These are phyloP conservation scores for Populus hybrid DNA, from an alignment of 441 rosid species.

Conservation along the genomic window DNA sequence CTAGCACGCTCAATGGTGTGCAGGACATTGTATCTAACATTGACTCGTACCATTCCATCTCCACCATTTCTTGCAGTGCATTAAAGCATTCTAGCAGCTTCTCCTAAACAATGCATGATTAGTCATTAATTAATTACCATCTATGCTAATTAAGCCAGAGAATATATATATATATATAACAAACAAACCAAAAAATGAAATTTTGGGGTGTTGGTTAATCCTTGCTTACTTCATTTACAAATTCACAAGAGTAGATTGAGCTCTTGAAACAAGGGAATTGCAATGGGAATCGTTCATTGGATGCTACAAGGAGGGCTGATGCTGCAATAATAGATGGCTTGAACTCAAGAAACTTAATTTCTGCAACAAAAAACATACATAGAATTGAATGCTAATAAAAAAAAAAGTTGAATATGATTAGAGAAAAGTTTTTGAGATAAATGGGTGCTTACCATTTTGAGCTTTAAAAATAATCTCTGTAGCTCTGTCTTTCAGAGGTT, in stretches of 20 bases:
- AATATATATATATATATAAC: background rate
- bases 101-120: constrained; percentile 29
- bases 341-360: constrained; percentile 43
- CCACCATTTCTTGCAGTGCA: constrained; percentile 40
- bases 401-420: too few species aligned
- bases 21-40: constrained; percentile 29
- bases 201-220: background rate
- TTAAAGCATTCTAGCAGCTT: constrained; percentile 31
- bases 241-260: constrained; percentile 32
- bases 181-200: background rate
- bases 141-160: background rate
- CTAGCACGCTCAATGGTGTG: constrained; percentile 44
- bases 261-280: constrained; percentile 32
- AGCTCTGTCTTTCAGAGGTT: constrained; percentile 53
- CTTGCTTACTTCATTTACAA: constrained; percentile 35
- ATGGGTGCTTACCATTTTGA: constrained; percentile 32
- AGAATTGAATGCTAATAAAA: too few species aligned
- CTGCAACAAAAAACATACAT: constrained; percentile 22
- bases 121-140: background rate
- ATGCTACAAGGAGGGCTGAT: constrained; percentile 47
- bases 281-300: constrained; percentile 46
- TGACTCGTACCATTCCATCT: constrained; percentile 32
- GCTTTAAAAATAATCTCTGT: constrained; percentile 42
- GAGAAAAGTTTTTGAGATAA: too few species aligned
- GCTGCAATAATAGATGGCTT: constrained; percentile 63